These are phyloP conservation scores for Boletales sp. DNA, from an alignment of 768 basidiomycete genomes.

Conservation along the genomic window DNA sequence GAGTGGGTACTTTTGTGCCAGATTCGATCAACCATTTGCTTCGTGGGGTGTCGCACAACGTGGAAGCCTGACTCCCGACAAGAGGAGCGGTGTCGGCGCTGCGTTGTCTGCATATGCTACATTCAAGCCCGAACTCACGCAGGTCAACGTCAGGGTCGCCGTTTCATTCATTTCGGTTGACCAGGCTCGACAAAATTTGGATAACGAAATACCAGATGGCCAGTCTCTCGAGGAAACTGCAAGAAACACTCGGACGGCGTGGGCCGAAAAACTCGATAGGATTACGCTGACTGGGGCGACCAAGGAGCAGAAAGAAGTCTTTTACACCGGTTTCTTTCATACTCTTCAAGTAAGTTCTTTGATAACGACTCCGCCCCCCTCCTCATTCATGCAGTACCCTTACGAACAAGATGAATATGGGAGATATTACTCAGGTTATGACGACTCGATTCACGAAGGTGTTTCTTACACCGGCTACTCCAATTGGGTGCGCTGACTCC, in stretches of 20 bases:
- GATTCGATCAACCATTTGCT: conserved; percentile 46
- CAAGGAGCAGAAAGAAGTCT: conserved; percentile 42
- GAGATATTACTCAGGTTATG: conserved; percentile 75
- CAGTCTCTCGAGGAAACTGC: conserved; percentile 52
- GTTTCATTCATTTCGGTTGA: conserved; percentile 74
- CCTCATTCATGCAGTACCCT: conserved; percentile 52
- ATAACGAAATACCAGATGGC: conserved; percentile 45
- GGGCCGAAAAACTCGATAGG: conserved; percentile 56
- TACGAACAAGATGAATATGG: conserved; percentile 69
- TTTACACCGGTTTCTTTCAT: conserved; percentile 65
- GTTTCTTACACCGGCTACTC: conserved; percentile 80
- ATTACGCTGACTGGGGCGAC: conserved; percentile 49
- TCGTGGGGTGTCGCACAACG: conserved; percentile 51
- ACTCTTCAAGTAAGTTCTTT: conserved; percentile 46
- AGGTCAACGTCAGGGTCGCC: conserved; percentile 57
- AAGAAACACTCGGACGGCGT: conserved; percentile 42
- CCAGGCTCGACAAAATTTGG: conserved; percentile 55
- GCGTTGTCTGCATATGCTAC: conserved; percentile 50
- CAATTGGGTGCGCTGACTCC: conserved; percentile 53
- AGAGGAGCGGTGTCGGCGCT: conserved; percentile 36
- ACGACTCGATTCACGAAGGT: conserved; percentile 58
- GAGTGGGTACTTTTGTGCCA: conserved; percentile 53
- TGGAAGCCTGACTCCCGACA: conserved; percentile 31
- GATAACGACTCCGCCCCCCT: neutral
- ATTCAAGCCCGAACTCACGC: conserved; percentile 33